These are phyloP conservation scores for Xenoacremonium recifei DNA, from an alignment of 2,329 filamentous ascomycete species.

Conservation along the genomic window DNA sequence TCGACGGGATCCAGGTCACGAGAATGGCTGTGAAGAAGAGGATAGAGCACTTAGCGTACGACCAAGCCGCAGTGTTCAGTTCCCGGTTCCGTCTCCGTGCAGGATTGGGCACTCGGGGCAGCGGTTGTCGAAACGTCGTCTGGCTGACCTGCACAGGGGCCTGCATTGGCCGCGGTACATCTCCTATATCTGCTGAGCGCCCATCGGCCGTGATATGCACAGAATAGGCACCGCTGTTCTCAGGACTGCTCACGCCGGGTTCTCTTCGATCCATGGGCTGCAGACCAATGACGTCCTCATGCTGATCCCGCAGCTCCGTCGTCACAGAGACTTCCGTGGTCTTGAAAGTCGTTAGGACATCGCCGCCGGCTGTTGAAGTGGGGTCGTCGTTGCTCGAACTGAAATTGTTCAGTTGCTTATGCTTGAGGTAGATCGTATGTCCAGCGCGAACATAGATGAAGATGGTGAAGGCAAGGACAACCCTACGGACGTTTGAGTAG, in stretches of 20 bases:
- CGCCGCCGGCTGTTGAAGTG: constrained; percentile 35
- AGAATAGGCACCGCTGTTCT: constrained; percentile 40
- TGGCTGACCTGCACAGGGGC: constrained; percentile 15
- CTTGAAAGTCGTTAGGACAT: constrained; percentile 49
- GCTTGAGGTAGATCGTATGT: constrained; percentile 64
- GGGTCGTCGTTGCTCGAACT: constrained; percentile 45
- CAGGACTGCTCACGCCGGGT: constrained; percentile 10
- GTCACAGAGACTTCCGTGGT: constrained; percentile 66
- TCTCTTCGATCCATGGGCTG: constrained; percentile 20
- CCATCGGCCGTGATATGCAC: constrained; percentile 47
- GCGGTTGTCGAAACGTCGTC: constrained; percentile 10
- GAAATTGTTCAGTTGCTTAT: constrained; percentile 59
- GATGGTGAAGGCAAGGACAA: constrained; percentile 59
- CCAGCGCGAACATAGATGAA: constrained; percentile 67
- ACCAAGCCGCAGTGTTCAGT: constrained; percentile 63
- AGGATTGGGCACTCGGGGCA: constrained; percentile 23
- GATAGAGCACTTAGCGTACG: constrained; percentile 68
- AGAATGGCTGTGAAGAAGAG: constrained; percentile 71
- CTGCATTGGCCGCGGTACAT: constrained; percentile 27
- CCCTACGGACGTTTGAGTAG: constrained; percentile 40
- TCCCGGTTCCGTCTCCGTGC: constrained; percentile 44
- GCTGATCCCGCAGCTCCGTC: constrained; percentile 38
- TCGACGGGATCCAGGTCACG: constrained; percentile 75
- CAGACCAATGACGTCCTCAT: constrained; percentile 18
- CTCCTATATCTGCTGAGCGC: constrained; percentile 16